Percentiles rank a stretch among this genome's conserved stretches.
Evolutionary conservation across 1,284 basidiomycete genomes (phyloP).

Genomic region (Sanghuangporus sanghuang): DNA sequence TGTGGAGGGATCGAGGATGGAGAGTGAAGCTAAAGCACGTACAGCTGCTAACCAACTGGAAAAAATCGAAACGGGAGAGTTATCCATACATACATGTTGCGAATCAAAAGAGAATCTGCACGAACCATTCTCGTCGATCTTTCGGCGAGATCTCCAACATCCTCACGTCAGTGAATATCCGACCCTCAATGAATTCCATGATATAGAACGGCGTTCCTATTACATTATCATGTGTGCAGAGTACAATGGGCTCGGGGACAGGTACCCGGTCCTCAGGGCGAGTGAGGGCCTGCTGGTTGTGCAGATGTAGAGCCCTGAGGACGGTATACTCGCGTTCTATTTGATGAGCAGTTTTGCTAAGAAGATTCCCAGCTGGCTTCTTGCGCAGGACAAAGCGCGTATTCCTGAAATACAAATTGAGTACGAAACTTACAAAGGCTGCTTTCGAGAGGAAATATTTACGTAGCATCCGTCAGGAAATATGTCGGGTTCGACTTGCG

Average conservation of each 20-base stretch:
- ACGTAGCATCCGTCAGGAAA: conserved; percentile 76
- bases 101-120: conserved; percentile 21
- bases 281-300: conserved; percentile 60
- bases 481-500: conserved; percentile 91
- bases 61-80: neutral
- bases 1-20: conserved; percentile 61
- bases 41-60: conserved; percentile 77
- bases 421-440: neutral
- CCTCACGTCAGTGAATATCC: conserved; percentile 85
- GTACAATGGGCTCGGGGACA: conserved; percentile 78
- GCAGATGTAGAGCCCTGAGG: conserved; percentile 66
- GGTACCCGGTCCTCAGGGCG: conserved; percentile 58
- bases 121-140: conserved; percentile 68
- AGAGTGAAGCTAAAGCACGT: conserved; percentile 68
- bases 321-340: conserved; percentile 90
- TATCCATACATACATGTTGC: neutral
- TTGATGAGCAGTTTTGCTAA: conserved; percentile 89
- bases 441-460: conserved; percentile 21
- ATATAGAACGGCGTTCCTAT: conserved; percentile 92
- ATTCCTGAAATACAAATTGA: conserved; percentile 33
- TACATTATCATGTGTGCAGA: conserved; percentile 75
- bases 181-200: conserved; percentile 91
- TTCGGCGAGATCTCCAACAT: conserved; percentile 65
- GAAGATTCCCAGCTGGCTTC: conserved; percentile 84
- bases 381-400: conserved; percentile 84